Evolutionary conservation across 495 filamentous ascomycete genomes (phyloP), one percentile per base, ranked within the genome.

Genomic region (Xeromyces bisporus): DNA sequence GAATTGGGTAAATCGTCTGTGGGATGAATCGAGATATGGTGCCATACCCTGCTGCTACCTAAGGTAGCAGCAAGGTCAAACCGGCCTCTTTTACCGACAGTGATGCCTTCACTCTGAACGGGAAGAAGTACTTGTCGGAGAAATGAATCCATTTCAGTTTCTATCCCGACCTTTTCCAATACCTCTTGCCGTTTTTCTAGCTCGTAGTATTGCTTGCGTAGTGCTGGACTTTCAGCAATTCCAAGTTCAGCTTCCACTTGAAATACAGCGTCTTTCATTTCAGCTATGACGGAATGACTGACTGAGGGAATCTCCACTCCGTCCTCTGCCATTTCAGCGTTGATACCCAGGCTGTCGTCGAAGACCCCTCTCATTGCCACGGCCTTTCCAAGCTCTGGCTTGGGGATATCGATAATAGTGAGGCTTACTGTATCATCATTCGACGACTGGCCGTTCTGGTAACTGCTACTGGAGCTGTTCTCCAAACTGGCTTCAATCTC

Each of bases 281-380:
- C 86, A 32, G 74, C 73, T 7, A 83, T 37, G 18, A 96, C 75
- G 0, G 89, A 91, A 32, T 73, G 74, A 6, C 78, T 79, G 3
- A 71, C 70, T 0, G 73, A 28, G 1, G 60, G 60, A 11, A 87
- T 64, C 17, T 76, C 62, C 15, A 97, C 70, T 10, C 91, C 91
- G 42, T 97, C 89, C 36, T 84, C 73, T 48, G 83, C 89, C 87
- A 97, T 96, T 52, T 97, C 89, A 1, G 75, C 70, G 40, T 96
- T 93, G 53, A 97, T 92, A 29, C 89, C 89, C n/a, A 76, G 55
- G 17, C 53, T 68, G 40, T 94, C 89, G 42, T 97, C 86, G 45
- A 97, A 96, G 18, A 96, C 72, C 2, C 80, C 80, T 29, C 82
- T 74, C 56, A 96, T 72, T 3, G 80, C 72, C 7, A 86, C 54